phyloP scores from a whole-genome alignment of 108 stramenopile species.

The Pseudonitzschia multiseries region DNA sequence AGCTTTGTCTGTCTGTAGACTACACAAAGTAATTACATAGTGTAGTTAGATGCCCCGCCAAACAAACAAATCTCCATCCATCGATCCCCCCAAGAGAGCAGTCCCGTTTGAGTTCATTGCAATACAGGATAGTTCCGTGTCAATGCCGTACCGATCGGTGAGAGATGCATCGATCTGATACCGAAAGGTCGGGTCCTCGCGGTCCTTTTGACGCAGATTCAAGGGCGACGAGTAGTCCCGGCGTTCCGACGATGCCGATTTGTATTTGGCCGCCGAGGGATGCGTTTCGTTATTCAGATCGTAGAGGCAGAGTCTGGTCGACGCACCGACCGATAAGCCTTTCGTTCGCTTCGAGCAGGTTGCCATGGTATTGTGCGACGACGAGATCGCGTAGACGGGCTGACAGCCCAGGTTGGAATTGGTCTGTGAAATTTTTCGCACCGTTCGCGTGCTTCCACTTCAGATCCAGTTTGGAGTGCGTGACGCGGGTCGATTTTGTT shows the following conservation, averaged over 20 bases:
- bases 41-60: slow-evolving; percentile 32
- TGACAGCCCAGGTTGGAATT: slow-evolving; percentile 1
- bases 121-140: slow-evolving; percentile 30
- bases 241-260: no score
- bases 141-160: slow-evolving; percentile 30
- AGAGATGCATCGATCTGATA: slow-evolving; percentile 10
- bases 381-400: slow-evolving; percentile 3
- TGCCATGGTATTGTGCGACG: background rate
- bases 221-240: background rate
- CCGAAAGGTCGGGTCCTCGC: background rate
- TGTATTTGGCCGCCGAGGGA: no score
- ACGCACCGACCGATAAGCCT: background rate
- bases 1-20: no score
- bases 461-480: slow-evolving; percentile 2
- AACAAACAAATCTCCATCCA: slow-evolving; percentile 35
- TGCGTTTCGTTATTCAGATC: background rate
- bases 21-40: no score
- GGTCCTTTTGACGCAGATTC: background rate
- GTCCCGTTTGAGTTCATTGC: slow-evolving; percentile 30
- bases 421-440: slow-evolving; percentile 1
- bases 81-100: slow-evolving; percentile 25
- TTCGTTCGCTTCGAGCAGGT: background rate
- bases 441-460: background rate
- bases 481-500: background rate
- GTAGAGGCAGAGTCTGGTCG: background rate